Conservation (phyloP, 305 asterid species). For the Solanum chacoense region DNA sequence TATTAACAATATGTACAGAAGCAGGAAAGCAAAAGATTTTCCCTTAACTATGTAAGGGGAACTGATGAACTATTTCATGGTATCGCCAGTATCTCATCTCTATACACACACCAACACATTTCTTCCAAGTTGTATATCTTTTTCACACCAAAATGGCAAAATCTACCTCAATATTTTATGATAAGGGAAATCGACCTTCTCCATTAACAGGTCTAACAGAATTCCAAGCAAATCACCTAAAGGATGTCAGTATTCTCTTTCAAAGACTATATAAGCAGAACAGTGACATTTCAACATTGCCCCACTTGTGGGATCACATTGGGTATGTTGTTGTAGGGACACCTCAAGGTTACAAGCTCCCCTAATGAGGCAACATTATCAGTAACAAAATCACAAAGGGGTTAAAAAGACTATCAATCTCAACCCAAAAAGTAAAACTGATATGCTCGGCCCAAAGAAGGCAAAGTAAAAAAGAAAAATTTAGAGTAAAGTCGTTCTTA, state of each 20-base stretch:
- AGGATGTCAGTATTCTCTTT: not conserved
- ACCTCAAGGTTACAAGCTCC: not conserved
- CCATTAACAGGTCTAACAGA: not conserved
- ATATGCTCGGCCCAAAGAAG: not conserved
- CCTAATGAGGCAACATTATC: not conserved
- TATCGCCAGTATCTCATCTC: not conserved
- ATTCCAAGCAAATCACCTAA: not conserved
- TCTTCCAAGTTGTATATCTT: not conserved
- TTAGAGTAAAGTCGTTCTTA: constrained; percentile 6
- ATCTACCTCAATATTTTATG: not conserved
- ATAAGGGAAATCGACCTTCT: not conserved
- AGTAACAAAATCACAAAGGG: not conserved
- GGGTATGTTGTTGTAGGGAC: not conserved
- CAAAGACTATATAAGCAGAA: not conserved
- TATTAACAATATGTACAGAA: not conserved
- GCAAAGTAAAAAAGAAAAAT: not conserved
- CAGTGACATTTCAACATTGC: not conserved
- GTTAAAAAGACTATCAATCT: not conserved
- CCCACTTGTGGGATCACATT: not conserved
- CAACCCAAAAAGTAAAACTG: not conserved
- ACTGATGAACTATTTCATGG: not conserved
- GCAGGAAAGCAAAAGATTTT: not conserved
- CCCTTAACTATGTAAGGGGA: not conserved
- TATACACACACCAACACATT: not conserved
- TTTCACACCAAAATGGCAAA: not conserved